Conservation (phyloP, 768 basidiomycete species). For the Phaffia tasmanica region DNA sequence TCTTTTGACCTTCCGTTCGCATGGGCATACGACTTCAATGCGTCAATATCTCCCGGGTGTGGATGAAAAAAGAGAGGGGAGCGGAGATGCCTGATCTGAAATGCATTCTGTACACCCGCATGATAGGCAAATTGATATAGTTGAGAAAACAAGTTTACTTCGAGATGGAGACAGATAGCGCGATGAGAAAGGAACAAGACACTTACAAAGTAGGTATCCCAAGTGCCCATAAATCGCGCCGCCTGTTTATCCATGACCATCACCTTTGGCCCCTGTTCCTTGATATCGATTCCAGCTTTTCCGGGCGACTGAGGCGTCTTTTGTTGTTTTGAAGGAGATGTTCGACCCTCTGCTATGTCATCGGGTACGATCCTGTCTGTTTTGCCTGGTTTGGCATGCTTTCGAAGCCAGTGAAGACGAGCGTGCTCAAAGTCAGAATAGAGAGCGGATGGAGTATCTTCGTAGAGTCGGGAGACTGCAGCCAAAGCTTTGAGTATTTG, state of each 20-base stretch:
- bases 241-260: constrained; percentile 18
- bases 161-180: background rate
- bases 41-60: constrained; percentile 29
- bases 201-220: constrained; percentile 28
- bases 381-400: background rate
- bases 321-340: background rate
- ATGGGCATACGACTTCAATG: constrained; percentile 29
- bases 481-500: constrained; percentile 25
- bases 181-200: too few relatives aligned
- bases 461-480: constrained; percentile 28
- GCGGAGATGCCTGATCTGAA: constrained; percentile 29
- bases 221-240: background rate
- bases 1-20: constrained; percentile 23
- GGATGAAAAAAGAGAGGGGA: constrained; percentile 33
- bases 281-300: constrained; percentile 1
- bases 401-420: constrained; percentile 30
- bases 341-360: constrained; percentile 10
- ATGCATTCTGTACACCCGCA: background rate
- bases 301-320: background rate
- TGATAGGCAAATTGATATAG: background rate
- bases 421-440: constrained; percentile 34
- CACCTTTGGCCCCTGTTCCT: background rate
- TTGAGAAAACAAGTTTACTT: background rate
- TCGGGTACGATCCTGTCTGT: constrained; percentile 27
- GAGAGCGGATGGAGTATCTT: constrained; percentile 29